Conservation (phyloP, 352 stramenopile genomes). For the Peronosclerospora sorghi region DNA sequence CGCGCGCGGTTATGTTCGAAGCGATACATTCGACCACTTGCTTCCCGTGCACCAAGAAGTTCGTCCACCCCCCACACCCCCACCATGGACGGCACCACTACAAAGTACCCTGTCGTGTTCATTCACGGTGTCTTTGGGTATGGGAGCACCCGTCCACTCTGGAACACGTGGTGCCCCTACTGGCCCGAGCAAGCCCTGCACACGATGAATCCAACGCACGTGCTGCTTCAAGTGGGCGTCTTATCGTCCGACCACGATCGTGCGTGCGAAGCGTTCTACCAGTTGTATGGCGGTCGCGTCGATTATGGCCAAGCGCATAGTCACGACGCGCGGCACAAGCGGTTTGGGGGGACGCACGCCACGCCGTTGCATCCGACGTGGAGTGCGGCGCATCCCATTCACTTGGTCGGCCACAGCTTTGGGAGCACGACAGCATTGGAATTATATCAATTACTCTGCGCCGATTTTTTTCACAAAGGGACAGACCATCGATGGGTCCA, state of each 20-base stretch:
- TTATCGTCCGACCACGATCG: constrained; percentile 54
- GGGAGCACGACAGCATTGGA: constrained; percentile 55
- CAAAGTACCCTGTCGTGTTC: constrained; percentile 42
- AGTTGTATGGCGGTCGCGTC: constrained; percentile 37
- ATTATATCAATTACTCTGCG: constrained; percentile 55
- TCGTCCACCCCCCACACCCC: too few species aligned
- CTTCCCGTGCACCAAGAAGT: too few species aligned
- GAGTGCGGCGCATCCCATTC: constrained; percentile 38
- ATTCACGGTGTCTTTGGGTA: constrained; percentile 60
- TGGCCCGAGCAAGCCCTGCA: constrained; percentile 38
- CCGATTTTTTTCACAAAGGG: constrained; percentile 45
- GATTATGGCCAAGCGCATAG: constrained; percentile 52
- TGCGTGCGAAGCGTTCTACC: constrained; percentile 51
- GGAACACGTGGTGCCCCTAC: constrained; percentile 35
- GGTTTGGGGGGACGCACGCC: constrained; percentile 30
- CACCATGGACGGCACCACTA: constrained; percentile 13
- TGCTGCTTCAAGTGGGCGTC: constrained; percentile 40
- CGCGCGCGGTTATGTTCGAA: too few species aligned
- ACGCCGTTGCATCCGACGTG: constrained; percentile 30
- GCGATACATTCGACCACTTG: too few species aligned
- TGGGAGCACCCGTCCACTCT: constrained; percentile 29
- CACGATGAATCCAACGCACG: constrained; percentile 31
- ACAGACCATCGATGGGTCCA: constrained; percentile 39
- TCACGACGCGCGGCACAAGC: constrained; percentile 21
- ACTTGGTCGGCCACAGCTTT: constrained; percentile 64